These are phyloP conservation scores for Tetrastigma voinierianum DNA, from an alignment of 164 flowering plant species.

Conservation along the genomic window DNA sequence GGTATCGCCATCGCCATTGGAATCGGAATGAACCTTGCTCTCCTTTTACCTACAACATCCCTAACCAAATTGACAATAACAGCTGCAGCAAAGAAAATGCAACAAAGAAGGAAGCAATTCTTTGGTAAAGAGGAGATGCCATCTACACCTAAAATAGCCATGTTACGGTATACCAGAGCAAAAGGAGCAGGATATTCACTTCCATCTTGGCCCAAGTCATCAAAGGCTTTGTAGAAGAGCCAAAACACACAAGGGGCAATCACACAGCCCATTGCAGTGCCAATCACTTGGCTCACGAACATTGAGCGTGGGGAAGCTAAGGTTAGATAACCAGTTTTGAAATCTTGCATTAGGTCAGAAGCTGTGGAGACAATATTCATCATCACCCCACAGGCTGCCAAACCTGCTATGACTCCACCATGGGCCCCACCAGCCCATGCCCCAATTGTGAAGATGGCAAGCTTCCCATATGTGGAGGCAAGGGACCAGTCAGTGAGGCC, in stretches of 20 bases:
- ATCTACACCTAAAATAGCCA: slow-evolving; percentile 42
- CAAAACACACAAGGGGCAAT: slow-evolving; percentile 55
- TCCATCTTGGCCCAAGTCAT: slow-evolving; percentile 26
- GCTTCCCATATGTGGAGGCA: slow-evolving; percentile 48
- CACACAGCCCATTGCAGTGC: slow-evolving; percentile 55
- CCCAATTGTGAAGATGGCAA: slow-evolving; percentile 45
- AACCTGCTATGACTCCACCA: slow-evolving; percentile 51
- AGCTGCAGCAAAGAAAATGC: slow-evolving; percentile 27
- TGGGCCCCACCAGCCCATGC: slow-evolving; percentile 50
- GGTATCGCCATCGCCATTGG: slow-evolving; percentile 16
- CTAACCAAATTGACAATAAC: neutral
- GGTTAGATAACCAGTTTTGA: slow-evolving; percentile 60
- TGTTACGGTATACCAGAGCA: slow-evolving; percentile 44
- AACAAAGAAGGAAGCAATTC: slow-evolving; percentile 44
- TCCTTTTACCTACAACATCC: neutral
- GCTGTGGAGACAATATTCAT: slow-evolving; percentile 56
- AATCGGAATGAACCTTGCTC: slow-evolving; percentile 2
- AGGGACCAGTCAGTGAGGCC: slow-evolving; percentile 61
- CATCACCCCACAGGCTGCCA: slow-evolving; percentile 48
- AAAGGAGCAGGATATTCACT: slow-evolving; percentile 41
- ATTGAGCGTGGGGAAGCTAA: slow-evolving; percentile 55
- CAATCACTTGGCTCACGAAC: slow-evolving; percentile 53
- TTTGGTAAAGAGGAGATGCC: slow-evolving; percentile 44
- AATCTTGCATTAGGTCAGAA: slow-evolving; percentile 52
- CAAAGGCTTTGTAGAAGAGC: slow-evolving; percentile 46